phyloP scores from a whole-genome alignment of 176 grass and related monocot species.

The Zea luxurians region DNA sequence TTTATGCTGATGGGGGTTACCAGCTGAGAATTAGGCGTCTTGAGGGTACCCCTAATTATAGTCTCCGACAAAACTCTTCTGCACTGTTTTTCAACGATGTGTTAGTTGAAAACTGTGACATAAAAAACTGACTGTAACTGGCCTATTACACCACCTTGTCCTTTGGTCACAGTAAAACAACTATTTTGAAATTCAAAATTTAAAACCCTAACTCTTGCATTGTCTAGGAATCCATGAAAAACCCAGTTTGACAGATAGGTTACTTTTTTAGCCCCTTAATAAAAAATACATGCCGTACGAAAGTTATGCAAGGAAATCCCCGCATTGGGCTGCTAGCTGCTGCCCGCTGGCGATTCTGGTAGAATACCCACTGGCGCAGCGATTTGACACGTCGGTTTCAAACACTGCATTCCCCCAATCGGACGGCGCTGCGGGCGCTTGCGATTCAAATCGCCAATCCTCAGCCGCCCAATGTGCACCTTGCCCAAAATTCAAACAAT shows the following conservation, averaged over 20 bases:
- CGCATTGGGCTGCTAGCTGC: not conserved
- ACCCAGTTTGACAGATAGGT: not conserved
- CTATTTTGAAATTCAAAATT: slow-evolving; percentile 2
- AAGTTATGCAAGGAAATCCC: not conserved
- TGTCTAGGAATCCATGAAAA: not conserved
- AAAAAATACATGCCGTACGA: too few species aligned
- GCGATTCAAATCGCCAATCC: not conserved
- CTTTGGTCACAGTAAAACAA: not conserved
- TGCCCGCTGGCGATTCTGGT: not conserved
- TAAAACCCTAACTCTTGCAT: not conserved
- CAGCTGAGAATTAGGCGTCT: too few species aligned
- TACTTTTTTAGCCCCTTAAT: not conserved
- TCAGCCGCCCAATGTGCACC: slow-evolving; percentile 22
- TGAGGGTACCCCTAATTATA: too few species aligned
- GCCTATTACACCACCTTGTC: not conserved
- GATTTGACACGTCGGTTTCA: slow-evolving; percentile 1
- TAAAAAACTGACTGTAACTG: too few species aligned
- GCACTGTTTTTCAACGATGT: too few species aligned
- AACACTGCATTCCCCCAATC: not conserved
- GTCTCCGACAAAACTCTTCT: too few species aligned
- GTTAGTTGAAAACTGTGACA: too few species aligned
- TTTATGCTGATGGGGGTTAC: too few species aligned
- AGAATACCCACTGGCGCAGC: not conserved
- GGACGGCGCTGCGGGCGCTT: slow-evolving; percentile 3
- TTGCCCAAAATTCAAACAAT: slow-evolving; percentile 55